Evolutionary conservation across 2,329 filamentous ascomycete genomes (phyloP), one percentile per base, ranked within the genome.

Genomic region (Ceratocystis eucalypticola): DNA sequence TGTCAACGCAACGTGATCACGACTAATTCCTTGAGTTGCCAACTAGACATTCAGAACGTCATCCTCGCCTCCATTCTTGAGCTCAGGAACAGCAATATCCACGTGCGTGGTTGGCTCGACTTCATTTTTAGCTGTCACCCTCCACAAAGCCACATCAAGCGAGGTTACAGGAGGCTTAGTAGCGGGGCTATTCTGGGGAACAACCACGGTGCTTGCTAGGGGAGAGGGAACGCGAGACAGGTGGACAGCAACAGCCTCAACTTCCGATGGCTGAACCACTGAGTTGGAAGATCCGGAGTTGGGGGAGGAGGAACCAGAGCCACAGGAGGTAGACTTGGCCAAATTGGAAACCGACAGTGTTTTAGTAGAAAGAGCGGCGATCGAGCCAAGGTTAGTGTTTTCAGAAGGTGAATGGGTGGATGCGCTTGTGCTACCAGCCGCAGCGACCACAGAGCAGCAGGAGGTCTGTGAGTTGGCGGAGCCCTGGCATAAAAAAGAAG

Each of bases 11-110:
- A 57, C 61, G 33, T 57, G 37, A 4, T 59, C 37, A 28, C n/a
- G 46, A 45, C 33, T 65, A 28, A 68, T 59, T 53, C 66, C 66
- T 45, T 68, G 66, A 30, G 66, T 53, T 44, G 64, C 63, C 33
- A 68, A 50, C 66, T 68, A 68, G 59, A 64, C 66, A 64, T 59
- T 30, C 59, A 68, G 64, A 37, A 55, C 37, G 20, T 65, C 66
- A 25, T 41, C 44, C n/a, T 59, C 53, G 5, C 8, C 15, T 17
- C 57, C 61, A 25, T 48, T 44, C 22, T 45, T 33, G 25, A 30
- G 30, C 44, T 68, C 48, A 15, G 64, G 64, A 45, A 65, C 66
- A 30, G 63, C 66, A 50, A 68, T 66, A 44, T 68, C 66, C 8
- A 68, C 64, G 28, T 68, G 66, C 6, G 64, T 53, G 44, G 48